Evolutionary conservation across 2,329 filamentous ascomycete species (phyloP).

Genomic region (Cytospora piceicola): DNA sequence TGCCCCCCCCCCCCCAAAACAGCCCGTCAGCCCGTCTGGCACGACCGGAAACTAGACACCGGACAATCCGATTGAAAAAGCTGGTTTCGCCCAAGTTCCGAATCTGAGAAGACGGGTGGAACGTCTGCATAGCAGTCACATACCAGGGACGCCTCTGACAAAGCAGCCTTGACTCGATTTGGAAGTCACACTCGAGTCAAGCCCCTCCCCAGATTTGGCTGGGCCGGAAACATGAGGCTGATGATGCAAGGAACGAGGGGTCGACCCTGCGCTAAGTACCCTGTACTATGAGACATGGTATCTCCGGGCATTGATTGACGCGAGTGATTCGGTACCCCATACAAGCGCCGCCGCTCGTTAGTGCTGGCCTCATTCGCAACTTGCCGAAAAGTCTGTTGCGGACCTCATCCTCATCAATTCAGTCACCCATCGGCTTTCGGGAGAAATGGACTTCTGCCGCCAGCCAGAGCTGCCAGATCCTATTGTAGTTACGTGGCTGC

Average conservation of each 20-base stretch:
- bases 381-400: background rate
- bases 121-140: conserved; percentile 16
- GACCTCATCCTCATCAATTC: background rate
- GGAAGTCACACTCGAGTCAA: conserved; percentile 24
- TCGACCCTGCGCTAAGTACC: background rate
- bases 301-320: background rate
- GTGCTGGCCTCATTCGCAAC: background rate
- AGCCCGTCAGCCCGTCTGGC: conserved; percentile 12
- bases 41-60: conserved; percentile 1
- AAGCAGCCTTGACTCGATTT: conserved; percentile 17
- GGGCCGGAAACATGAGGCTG: conserved; percentile 9
- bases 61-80: conserved; percentile 21
- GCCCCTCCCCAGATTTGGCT: conserved; percentile 20
- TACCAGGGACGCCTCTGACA: background rate
- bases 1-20: conserved; percentile 4
- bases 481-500: too few relatives aligned
- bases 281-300: conserved; percentile 3
- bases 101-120: conserved; percentile 17
- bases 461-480: background rate
- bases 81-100: conserved; percentile 32
- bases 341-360: background rate
- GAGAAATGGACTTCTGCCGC: background rate
- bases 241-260: conserved; percentile 23
- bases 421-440: background rate
- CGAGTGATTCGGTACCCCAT: background rate